Conservation (phyloP, 2,329 filamentous ascomycete species). For the Fusarium musae region DNA sequence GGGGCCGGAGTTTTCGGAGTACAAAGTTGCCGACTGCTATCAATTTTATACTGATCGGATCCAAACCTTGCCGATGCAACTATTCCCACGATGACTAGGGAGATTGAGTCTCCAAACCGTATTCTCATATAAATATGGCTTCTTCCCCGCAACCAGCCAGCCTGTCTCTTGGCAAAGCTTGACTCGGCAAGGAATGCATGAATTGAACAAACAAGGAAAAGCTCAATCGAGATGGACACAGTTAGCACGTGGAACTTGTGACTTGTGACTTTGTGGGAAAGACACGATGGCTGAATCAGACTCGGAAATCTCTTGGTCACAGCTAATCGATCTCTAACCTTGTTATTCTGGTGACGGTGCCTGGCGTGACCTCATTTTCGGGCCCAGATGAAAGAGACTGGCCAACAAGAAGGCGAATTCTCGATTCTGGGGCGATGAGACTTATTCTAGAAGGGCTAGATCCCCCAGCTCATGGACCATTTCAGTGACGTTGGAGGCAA, state of each 20-base stretch:
- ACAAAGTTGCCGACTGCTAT: not conserved
- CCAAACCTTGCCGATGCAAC: not conserved
- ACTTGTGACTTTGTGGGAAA: not conserved
- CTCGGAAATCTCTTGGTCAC: constrained; percentile 2
- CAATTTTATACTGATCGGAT: not conserved
- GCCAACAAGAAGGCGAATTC: not conserved
- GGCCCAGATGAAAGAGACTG: not conserved
- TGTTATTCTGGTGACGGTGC: constrained; percentile 13
- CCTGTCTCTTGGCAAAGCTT: constrained; percentile 10
- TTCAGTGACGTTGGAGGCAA: constrained; percentile 21
- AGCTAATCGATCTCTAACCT: constrained; percentile 9
- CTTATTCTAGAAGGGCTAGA: constrained; percentile 24
- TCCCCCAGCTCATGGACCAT: not conserved
- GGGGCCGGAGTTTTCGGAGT: constrained; percentile 28
- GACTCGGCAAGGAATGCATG: not conserved
- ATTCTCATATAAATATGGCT: not conserved
- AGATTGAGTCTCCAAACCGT: not conserved
- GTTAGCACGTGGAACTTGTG: not conserved
- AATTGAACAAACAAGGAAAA: not conserved
- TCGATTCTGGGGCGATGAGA: not conserved
- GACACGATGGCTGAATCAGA: not conserved
- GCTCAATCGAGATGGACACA: not conserved
- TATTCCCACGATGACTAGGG: not conserved
- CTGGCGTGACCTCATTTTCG: constrained; percentile 14
- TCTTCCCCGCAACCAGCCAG: not conserved